Evolutionary conservation across 768 basidiomycete genomes (phyloP).

Genomic region (Naganishia antarctica): DNA sequence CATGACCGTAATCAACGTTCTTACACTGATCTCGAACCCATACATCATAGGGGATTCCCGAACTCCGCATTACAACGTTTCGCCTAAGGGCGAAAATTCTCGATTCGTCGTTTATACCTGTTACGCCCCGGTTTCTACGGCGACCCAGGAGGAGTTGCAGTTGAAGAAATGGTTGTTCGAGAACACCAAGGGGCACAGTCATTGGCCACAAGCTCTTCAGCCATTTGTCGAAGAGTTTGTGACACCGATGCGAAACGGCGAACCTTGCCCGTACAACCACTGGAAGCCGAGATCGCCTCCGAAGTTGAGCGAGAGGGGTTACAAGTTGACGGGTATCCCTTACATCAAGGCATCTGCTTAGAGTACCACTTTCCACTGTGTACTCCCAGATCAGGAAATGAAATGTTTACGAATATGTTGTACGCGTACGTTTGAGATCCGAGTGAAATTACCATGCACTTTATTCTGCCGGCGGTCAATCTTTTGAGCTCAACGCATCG

Average conservation of each 20-base stretch:
- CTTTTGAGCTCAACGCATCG: too few relatives aligned
- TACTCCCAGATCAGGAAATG: neutral
- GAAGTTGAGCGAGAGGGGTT: conserved; percentile 21
- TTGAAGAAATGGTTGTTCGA: conserved; percentile 26
- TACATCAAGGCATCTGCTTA: conserved; percentile 19
- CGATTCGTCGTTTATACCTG: conserved; percentile 39
- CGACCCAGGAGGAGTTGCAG: conserved; percentile 34
- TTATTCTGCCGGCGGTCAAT: too few relatives aligned
- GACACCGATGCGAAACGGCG: conserved; percentile 20
- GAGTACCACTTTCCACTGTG: too few relatives aligned
- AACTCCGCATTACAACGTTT: conserved; percentile 36
- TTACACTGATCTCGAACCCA: too few relatives aligned
- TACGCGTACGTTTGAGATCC: neutral
- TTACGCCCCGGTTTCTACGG: conserved; percentile 34
- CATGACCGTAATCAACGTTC: too few relatives aligned
- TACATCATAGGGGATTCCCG: conserved; percentile 17
- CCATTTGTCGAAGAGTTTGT: conserved; percentile 16
- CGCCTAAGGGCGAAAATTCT: conserved; percentile 33
- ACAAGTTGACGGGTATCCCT: conserved; percentile 25
- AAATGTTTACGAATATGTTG: too few relatives aligned
- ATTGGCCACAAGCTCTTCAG: conserved; percentile 27
- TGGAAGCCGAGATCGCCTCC: conserved; percentile 28
- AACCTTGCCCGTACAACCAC: conserved; percentile 8
- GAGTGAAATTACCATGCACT: too few relatives aligned
- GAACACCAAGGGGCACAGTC: conserved; percentile 30